phyloP scores from a whole-genome alignment of 2,329 filamentous ascomycete species.

The Aspergillus arachidicola region DNA sequence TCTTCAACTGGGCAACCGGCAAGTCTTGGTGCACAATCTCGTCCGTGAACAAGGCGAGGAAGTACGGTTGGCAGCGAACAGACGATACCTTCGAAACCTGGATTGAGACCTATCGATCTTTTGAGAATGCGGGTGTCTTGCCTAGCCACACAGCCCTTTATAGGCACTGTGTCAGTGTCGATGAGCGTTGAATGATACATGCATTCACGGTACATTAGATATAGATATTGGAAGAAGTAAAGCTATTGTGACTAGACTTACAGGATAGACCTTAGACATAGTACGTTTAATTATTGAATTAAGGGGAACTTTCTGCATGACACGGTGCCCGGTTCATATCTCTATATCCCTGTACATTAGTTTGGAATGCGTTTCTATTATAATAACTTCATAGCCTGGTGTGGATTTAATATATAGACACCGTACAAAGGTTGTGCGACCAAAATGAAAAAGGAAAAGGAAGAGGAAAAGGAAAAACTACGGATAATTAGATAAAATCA shows the following conservation, averaged over 20 bases:
- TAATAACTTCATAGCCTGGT: too few species aligned
- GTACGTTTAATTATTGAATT: too few species aligned
- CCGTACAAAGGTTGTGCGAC: too few species aligned
- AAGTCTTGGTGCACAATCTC: conserved; percentile 26
- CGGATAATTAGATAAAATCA: too few species aligned
- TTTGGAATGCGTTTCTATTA: too few species aligned
- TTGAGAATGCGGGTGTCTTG: conserved; percentile 26
- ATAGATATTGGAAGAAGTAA: not conserved
- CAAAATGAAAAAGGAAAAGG: too few species aligned
- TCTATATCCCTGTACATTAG: not conserved
- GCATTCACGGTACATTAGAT: too few species aligned
- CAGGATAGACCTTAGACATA: too few species aligned
- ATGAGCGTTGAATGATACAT: not conserved
- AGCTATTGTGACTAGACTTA: not conserved
- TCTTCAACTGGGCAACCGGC: conserved; percentile 26
- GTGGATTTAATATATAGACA: too few species aligned
- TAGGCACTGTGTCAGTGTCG: not conserved
- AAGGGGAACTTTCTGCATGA: too few species aligned
- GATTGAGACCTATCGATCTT: conserved; percentile 27
- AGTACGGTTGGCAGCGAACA: conserved; percentile 24
- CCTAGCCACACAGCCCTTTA: conserved; percentile 11
- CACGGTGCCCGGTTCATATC: not conserved
- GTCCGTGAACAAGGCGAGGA: conserved; percentile 26
- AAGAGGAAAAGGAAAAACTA: too few species aligned
- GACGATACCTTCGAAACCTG: conserved; percentile 25